phyloP scores from a whole-genome alignment of 306 rosid species.

The Oemleria cerasiformis region DNA sequence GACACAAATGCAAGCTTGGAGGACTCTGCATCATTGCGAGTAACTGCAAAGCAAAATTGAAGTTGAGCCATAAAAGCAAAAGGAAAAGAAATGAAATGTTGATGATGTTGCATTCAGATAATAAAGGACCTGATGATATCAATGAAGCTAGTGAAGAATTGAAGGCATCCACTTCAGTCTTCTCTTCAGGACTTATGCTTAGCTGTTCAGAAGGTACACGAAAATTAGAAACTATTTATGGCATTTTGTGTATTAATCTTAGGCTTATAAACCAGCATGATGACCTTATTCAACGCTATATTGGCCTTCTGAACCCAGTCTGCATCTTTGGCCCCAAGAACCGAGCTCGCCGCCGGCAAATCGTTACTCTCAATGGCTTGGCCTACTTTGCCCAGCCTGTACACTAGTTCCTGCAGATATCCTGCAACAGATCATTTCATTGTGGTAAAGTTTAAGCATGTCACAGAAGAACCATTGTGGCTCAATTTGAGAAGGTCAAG shows the following conservation, averaged over 20 bases:
- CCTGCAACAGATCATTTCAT: slow-evolving; percentile 39
- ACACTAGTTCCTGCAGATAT: slow-evolving; percentile 81
- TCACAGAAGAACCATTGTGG: background rate
- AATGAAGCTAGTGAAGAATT: slow-evolving; percentile 76
- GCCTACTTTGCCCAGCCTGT: slow-evolving; percentile 81
- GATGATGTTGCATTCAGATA: background rate
- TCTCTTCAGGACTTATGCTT: slow-evolving; percentile 80
- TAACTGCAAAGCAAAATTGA: slow-evolving; percentile 41
- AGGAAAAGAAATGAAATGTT: no score
- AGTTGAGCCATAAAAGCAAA: no score
- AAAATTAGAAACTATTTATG: background rate
- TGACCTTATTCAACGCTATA: slow-evolving; percentile 75
- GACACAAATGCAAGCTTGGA: slow-evolving; percentile 85
- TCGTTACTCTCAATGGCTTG: slow-evolving; percentile 80
- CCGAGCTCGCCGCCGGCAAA: slow-evolving; percentile 69
- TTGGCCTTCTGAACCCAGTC: slow-evolving; percentile 87
- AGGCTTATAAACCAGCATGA: slow-evolving; percentile 5
- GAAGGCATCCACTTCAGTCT: slow-evolving; percentile 71
- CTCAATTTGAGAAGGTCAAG: background rate
- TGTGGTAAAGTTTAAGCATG: slow-evolving; percentile 9
- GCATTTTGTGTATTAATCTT: background rate
- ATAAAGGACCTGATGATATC: slow-evolving; percentile 64
- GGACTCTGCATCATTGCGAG: slow-evolving; percentile 66
- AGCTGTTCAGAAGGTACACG: slow-evolving; percentile 52
- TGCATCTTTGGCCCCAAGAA: slow-evolving; percentile 60